Evolutionary conservation across 1,284 basidiomycete species (phyloP), one percentile per base, ranked within the genome.

Genomic region (Heterobasidion parviporum): DNA sequence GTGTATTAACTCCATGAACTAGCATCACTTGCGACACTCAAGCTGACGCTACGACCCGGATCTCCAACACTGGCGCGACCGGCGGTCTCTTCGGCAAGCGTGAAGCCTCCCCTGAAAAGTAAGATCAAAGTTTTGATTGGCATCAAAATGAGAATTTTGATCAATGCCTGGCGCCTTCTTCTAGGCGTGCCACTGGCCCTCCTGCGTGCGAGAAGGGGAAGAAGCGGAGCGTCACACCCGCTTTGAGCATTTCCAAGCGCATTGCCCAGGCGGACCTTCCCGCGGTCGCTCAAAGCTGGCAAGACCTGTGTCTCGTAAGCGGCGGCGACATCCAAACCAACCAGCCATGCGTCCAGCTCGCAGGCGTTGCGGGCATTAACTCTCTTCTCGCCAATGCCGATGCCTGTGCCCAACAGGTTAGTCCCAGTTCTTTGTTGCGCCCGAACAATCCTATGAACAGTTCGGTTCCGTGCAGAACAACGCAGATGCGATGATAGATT

Each of bases 401-500:
- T 59, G 67, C 73, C n/a, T 78, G 76, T 61, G 75, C 67, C 32
- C 46, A 48, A 20, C 46, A 48, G 46, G 38, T 41, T n/a, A 41
- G 38, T 8, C 12, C n/a, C 10, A 10, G 38, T 26, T 26, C 7
- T 12, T 41, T 8, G 38, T 41, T 41, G 12, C 10, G 18, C 10
- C 14, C 46, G 15, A 6, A 10, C 10, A 47, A 16, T 6, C 20
- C 1, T 16, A 33, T 14, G 3, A 14, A 50, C 35, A n/a, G 18
- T 36, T 9, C 14, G 76, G 26, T 26, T 26, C 26, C 6, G 26
- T 78, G 57, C 77, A 78, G 62, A 68, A 72, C 57, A 69, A 72
- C 52, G 74, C 76, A 4, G 77, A 79, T 60, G 66, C 65, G 16
- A 79, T 79, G 76, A 72, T 78, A 59, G 68, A 69, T 52, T 78